Conservation (phyloP, 441 rosid species). For the Flueggea neowawraea region DNA sequence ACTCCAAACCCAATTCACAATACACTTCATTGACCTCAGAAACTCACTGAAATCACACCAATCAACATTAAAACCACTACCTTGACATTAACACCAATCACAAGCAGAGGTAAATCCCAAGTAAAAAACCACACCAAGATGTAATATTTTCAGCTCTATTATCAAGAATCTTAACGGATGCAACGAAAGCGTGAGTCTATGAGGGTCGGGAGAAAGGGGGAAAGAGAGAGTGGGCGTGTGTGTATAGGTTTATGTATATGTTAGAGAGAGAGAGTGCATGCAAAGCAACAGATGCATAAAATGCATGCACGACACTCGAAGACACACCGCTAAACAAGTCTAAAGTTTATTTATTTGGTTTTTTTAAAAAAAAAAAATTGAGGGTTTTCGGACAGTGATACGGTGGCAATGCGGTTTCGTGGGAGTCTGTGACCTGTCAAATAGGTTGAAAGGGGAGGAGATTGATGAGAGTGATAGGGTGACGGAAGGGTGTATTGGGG, state of each 20-base stretch:
- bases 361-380: neutral
- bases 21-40: neutral
- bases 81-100: neutral
- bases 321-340: neutral
- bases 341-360: neutral
- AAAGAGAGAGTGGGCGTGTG: neutral
- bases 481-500: too few species aligned
- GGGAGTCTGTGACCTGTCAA: neutral
- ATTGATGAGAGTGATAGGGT: too few species aligned
- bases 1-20: too few species aligned
- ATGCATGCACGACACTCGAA: slow-evolving; percentile 1
- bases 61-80: neutral
- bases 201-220: too few species aligned
- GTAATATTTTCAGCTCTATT: neutral
- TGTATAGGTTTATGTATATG: too few species aligned
- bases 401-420: neutral
- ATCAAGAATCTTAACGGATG: neutral
- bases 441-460: too few species aligned
- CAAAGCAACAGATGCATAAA: slow-evolving; percentile 1
- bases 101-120: neutral
- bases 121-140: neutral
- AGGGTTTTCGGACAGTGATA: neutral
- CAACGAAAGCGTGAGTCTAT: neutral
- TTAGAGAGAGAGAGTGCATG: neutral
- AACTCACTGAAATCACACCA: neutral